Base-by-base conservation (phyloP, 2,329 filamentous ascomycete species). In the Microcyclospora tardicrescens region DNA sequence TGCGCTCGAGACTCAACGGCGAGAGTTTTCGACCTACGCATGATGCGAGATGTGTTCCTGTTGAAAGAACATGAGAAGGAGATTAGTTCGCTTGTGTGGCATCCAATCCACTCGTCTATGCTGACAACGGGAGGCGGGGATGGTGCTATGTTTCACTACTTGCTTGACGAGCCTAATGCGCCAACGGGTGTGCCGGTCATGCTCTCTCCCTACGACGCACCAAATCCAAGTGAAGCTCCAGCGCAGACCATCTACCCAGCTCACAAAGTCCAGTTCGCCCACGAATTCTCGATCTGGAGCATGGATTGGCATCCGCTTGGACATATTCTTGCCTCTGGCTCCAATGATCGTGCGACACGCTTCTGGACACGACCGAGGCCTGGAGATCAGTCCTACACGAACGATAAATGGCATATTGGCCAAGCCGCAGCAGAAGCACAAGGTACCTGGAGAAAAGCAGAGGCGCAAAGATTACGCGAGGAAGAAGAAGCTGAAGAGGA, bases 251-350 rank as follows among this genome's bases (percentile, higher is more conserved):
- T 98, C 44, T 84, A 84, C 57, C 91, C 91, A 2, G 85, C 86
- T 3, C 89, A 96, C 65, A 81, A 78, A 53, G 65, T 95, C 27
- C 77, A 82, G 6, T 89, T 80, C 55, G 91, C 91, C 0, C 91
- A 98, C 59, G 84, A 93, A 50, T 93, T 87, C 58, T 85, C 86
- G 13, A 91, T 98, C 47, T 98, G 91, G 91, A 93, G 87, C 13
- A 73, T 98, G 36, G 87, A 95, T 65, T 98, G 91, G 87, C 91
- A 98, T 58, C 91, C 91, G 1, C 71, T 96, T 0, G 91, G 91
- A 19, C 91, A 98, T 56, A 89, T 98, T 46, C 73, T 98, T 6
- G 87, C 87, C 1, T 93, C 89, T 2, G 91, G 91, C 10, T 94
- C 87, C 10, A 96, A 98, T 60, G 91, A 98, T 60, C 81, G 91